Percentiles rank a stretch among this genome's conserved stretches.
These are phyloP conservation scores for Fusarium torreyae DNA, from an alignment of 2,329 filamentous ascomycete genomes.

Conservation along the genomic window DNA sequence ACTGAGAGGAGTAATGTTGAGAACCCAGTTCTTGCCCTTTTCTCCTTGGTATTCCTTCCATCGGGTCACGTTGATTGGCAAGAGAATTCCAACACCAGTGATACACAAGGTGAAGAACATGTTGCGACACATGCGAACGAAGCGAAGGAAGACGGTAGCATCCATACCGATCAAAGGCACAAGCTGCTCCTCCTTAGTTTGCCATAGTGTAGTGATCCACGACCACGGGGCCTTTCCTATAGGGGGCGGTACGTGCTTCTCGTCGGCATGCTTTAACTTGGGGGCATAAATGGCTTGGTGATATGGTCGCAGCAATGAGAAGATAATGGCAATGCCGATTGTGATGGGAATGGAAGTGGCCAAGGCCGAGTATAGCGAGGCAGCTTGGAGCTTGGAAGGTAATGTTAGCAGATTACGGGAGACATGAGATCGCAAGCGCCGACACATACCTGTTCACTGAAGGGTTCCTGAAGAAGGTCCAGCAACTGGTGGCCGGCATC, in stretches of 20 bases:
- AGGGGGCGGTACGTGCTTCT: slow-evolving; percentile 88
- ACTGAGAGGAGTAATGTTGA: slow-evolving; percentile 72
- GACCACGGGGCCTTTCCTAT: slow-evolving; percentile 90
- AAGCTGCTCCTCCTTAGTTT: slow-evolving; percentile 82
- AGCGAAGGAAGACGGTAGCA: slow-evolving; percentile 90
- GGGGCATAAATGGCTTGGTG: slow-evolving; percentile 95
- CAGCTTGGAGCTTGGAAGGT: slow-evolving; percentile 48
- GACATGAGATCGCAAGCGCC: not conserved
- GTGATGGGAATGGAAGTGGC: slow-evolving; percentile 85
- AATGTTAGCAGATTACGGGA: slow-evolving; percentile 18
- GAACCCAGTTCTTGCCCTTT: slow-evolving; percentile 62
- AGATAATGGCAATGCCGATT: slow-evolving; percentile 79
- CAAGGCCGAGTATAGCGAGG: slow-evolving; percentile 82
- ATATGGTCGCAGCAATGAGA: slow-evolving; percentile 91
- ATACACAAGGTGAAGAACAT: slow-evolving; percentile 83
- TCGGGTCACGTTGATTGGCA: slow-evolving; percentile 81
- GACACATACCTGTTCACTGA: slow-evolving; percentile 61
- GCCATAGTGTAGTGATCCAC: slow-evolving; percentile 86
- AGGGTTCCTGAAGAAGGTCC: slow-evolving; percentile 66
- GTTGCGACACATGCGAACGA: slow-evolving; percentile 91
- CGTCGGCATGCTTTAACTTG: slow-evolving; percentile 91
- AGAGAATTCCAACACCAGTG: slow-evolving; percentile 81
- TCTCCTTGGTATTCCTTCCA: slow-evolving; percentile 45
- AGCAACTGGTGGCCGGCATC: slow-evolving; percentile 62
- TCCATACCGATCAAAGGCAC: slow-evolving; percentile 91